These are phyloP conservation scores for Hirschfeldia incana DNA, from an alignment of 345 rosid species.

Conservation along the genomic window DNA sequence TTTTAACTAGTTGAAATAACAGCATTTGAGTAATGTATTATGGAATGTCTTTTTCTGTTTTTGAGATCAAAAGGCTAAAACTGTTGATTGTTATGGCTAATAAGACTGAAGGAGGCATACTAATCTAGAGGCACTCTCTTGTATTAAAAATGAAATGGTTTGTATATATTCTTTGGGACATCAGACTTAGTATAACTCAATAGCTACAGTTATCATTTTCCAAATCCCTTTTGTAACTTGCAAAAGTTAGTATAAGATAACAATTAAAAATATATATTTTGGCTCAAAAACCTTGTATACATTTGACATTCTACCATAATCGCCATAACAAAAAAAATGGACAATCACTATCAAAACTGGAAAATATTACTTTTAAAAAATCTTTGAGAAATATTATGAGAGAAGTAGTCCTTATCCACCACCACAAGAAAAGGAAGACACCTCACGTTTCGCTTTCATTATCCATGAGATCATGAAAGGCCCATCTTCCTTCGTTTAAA, in stretches of 20 bases:
- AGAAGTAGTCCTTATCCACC: conserved; percentile 13
- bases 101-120: not conserved
- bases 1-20: conserved; percentile 10
- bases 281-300: not conserved
- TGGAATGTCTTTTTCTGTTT: not conserved
- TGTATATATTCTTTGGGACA: not conserved
- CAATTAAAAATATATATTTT: not conserved
- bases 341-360: not conserved
- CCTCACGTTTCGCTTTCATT: conserved; percentile 38
- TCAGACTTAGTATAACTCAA: not conserved
- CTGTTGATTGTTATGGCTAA: not conserved
- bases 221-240: not conserved
- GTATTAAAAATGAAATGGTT: not conserved
- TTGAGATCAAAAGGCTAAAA: not conserved
- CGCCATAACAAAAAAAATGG: not conserved
- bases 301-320: not conserved
- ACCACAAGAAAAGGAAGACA: conserved; percentile 15
- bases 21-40: not conserved
- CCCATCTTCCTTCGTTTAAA: conserved; percentile 2
- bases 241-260: not conserved
- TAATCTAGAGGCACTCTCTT: not conserved
- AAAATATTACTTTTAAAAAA: not conserved
- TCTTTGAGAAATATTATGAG: not conserved
- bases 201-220: not conserved
- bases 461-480: conserved; percentile 10